Percentiles rank a stretch among this genome's conserved stretches.
These are phyloP conservation scores for Arabidopsis hybrid DNA, from an alignment of 441 rosid genomes.

Conservation along the genomic window DNA sequence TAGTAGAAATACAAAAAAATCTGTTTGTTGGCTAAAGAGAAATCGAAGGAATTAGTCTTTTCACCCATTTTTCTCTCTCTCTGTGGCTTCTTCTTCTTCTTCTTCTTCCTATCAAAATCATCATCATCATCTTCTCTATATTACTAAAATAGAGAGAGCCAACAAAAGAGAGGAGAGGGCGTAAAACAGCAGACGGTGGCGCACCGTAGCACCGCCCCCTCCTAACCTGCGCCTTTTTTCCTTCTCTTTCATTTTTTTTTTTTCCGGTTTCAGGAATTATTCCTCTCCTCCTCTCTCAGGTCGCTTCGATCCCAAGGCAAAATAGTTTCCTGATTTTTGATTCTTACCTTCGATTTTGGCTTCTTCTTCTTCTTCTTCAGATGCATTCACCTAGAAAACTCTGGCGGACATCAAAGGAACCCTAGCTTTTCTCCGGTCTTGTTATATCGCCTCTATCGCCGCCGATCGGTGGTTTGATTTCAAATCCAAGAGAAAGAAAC, in stretches of 20 bases:
- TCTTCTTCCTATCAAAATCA: neutral
- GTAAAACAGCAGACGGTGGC: slow-evolving; percentile 54
- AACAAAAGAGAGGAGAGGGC: slow-evolving; percentile 36
- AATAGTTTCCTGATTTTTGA: slow-evolving; percentile 37
- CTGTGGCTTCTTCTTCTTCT: neutral
- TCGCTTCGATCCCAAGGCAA: slow-evolving; percentile 53
- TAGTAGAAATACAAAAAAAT: no score
- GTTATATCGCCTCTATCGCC: slow-evolving; percentile 45
- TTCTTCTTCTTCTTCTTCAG: neutral
- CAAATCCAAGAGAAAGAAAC: slow-evolving; percentile 62
- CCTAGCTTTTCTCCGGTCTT: slow-evolving; percentile 58
- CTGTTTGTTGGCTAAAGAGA: no score
- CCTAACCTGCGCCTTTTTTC: slow-evolving; percentile 51
- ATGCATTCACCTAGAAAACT: slow-evolving; percentile 40
- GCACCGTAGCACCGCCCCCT: slow-evolving; percentile 55
- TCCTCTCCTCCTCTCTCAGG: slow-evolving; percentile 49
- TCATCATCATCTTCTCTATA: neutral
- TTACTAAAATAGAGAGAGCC: slow-evolving; percentile 34
- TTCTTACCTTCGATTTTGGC: slow-evolving; percentile 19
- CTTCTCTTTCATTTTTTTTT: slow-evolving; percentile 44
- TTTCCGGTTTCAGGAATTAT: slow-evolving; percentile 31
- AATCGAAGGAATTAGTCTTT: no score
- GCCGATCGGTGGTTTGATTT: slow-evolving; percentile 64
- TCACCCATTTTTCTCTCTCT: no score
- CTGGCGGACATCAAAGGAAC: slow-evolving; percentile 80